A percentile compares a stretch with the other conserved stretches of the same genome.
These are phyloP conservation scores for Stachybotrys chlorohalonatus DNA, from an alignment of 2,329 filamentous ascomycete genomes.

Conservation along the genomic window DNA sequence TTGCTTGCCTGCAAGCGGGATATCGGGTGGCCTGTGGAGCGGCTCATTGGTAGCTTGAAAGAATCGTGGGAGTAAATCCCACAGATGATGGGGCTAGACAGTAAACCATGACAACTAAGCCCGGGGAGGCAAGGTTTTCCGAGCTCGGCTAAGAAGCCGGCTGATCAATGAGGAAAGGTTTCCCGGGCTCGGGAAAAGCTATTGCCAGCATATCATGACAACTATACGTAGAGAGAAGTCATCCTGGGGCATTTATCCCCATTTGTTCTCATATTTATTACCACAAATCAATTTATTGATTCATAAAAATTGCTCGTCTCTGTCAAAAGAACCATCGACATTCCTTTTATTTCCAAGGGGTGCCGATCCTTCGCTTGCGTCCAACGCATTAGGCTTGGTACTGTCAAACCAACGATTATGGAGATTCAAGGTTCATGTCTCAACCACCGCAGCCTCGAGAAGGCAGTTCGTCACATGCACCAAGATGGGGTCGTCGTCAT, in stretches of 20 bases:
- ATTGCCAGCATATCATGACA: too few species aligned
- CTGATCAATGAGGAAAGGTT: conserved; percentile 7
- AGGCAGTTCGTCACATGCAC: conserved; percentile 41
- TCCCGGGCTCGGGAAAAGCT: conserved; percentile 16
- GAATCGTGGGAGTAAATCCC: background rate
- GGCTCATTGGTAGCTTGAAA: conserved; percentile 16
- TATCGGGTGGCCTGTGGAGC: conserved; percentile 29
- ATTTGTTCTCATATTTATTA: too few species aligned
- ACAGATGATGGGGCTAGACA: too few species aligned
- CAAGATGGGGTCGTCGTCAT: conserved; percentile 48
- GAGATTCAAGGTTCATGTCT: conserved; percentile 32
- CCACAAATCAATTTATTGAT: too few species aligned
- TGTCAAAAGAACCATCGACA: too few species aligned
- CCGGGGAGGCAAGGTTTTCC: too few species aligned
- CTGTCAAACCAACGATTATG: conserved; percentile 24
- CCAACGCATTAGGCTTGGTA: conserved; percentile 1
- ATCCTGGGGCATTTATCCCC: too few species aligned
- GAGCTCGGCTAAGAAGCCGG: background rate
- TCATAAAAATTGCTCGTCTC: too few species aligned
- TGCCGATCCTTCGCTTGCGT: too few species aligned
- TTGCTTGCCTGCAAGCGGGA: conserved; percentile 21
- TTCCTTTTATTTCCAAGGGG: too few species aligned
- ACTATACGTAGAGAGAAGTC: too few species aligned
- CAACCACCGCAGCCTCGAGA: conserved; percentile 41
- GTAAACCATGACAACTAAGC: too few species aligned